Percentiles rank a stretch among this genome's conserved stretches.
Evolutionary conservation across 805 yeast genomes (phyloP).

Genomic region (Helenozyma rhizophorensis): DNA sequence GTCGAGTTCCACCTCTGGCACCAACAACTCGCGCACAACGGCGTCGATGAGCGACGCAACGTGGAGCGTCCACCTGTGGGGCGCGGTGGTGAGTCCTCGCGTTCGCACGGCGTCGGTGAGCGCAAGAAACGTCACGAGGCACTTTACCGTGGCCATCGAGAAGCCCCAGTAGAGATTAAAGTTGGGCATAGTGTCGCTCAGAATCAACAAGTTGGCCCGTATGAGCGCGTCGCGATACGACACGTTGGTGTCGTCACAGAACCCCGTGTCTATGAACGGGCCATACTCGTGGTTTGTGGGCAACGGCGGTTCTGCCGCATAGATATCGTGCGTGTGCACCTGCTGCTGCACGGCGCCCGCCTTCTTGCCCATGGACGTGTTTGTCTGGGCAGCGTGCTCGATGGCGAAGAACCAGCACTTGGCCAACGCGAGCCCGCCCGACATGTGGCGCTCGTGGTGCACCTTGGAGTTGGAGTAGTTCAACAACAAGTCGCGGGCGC

Average conservation of each 20-base stretch:
- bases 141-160: constrained; percentile 21
- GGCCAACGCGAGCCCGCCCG: constrained; percentile 22
- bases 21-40: constrained; percentile 21
- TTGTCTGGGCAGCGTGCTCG: constrained; percentile 19
- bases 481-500: constrained; percentile 23
- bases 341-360: no score
- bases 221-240: constrained; percentile 30
- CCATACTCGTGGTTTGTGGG: no score
- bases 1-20: constrained; percentile 18
- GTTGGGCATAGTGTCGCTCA: constrained; percentile 8
- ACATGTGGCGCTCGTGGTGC: constrained; percentile 7
- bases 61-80: constrained; percentile 14
- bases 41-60: constrained; percentile 9
- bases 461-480: constrained; percentile 13
- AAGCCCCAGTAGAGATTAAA: constrained; percentile 35
- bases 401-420: constrained; percentile 26
- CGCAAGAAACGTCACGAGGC: constrained; percentile 23
- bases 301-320: no score
- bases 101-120: constrained; percentile 21
- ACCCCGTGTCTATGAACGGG: constrained; percentile 32
- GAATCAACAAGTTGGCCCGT: constrained; percentile 22
- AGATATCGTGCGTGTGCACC: no score
- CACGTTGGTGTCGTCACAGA: constrained; percentile 22
- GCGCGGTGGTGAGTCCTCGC: constrained; percentile 13
- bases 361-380: constrained; percentile 15